Percentiles rank a stretch among this genome's conserved stretches.
Evolutionary conservation across 805 yeast genomes (phyloP).

Genomic region (Cyberlindnera petersonii): DNA sequence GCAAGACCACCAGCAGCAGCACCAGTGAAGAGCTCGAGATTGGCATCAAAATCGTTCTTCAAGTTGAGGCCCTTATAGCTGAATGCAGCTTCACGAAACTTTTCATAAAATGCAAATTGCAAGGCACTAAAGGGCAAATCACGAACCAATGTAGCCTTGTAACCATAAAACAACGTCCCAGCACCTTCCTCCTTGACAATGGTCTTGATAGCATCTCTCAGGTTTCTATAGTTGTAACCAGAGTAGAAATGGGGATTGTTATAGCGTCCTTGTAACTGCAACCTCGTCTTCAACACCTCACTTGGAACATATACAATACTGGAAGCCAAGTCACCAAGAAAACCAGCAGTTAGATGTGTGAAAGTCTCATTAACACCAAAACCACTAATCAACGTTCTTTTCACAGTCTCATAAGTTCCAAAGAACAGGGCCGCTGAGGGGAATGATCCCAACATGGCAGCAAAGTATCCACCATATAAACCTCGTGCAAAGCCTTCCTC

Average conservation of each 20-base stretch:
- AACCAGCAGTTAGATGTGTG: constrained; percentile 79
- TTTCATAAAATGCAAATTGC: constrained; percentile 94
- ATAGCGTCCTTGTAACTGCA: constrained; percentile 86
- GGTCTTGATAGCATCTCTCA: constrained; percentile 63
- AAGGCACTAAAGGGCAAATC: constrained; percentile 95
- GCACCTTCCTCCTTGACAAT: constrained; percentile 70
- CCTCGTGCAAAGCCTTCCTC: constrained; percentile 88
- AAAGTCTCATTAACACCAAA: constrained; percentile 70
- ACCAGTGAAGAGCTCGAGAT: constrained; percentile 76
- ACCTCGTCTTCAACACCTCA: constrained; percentile 88
- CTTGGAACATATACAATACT: constrained; percentile 90
- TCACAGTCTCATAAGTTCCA: constrained; percentile 81
- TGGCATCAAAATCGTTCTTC: constrained; percentile 47
- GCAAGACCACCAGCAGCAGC: constrained; percentile 96
- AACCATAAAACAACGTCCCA: constrained; percentile 78
- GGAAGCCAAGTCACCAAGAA: constrained; percentile 89
- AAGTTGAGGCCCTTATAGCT: constrained; percentile 29
- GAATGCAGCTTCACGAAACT: constrained; percentile 62
- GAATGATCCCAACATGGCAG: constrained; percentile 88
- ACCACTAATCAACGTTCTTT: constrained; percentile 63
- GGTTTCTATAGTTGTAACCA: constrained; percentile 83
- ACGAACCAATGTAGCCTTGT: constrained; percentile 87
- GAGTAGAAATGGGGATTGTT: constrained; percentile 75
- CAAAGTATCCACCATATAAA: constrained; percentile 85
- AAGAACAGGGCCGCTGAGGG: constrained; percentile 96